Evolutionary conservation across 2,329 filamentous ascomycete genomes (phyloP).

Genomic region (Talaromyces sp.): DNA sequence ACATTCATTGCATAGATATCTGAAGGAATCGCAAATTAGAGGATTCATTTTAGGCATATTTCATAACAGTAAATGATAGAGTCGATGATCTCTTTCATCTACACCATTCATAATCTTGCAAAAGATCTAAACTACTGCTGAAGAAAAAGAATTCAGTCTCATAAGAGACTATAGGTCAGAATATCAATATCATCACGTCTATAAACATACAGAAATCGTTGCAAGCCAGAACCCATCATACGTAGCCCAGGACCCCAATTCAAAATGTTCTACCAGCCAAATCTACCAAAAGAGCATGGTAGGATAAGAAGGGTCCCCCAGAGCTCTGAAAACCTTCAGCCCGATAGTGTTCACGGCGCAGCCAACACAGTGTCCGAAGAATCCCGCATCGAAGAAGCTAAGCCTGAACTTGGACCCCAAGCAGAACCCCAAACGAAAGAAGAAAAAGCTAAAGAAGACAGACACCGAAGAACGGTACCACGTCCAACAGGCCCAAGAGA

Average conservation of each 20-base stretch:
- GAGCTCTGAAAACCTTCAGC: background rate
- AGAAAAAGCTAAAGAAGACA: background rate
- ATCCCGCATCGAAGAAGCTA: background rate
- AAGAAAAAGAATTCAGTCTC: background rate
- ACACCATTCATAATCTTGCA: background rate
- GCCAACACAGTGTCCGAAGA: background rate
- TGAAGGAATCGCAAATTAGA: no score
- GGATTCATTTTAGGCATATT: no score
- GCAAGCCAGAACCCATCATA: background rate
- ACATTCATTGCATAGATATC: no score
- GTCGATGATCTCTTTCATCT: background rate
- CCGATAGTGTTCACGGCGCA: no score
- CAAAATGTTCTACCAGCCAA: background rate
- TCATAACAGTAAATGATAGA: no score
- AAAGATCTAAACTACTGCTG: background rate
- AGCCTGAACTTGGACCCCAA: background rate
- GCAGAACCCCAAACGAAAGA: background rate
- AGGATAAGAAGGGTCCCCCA: background rate
- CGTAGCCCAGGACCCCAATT: background rate
- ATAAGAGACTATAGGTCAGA: background rate
- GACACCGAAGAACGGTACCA: background rate
- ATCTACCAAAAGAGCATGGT: background rate
- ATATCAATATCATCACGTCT: background rate
- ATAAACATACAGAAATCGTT: background rate
- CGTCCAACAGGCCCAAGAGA: background rate